Evolutionary conservation across 1,284 basidiomycete genomes (phyloP), one percentile per base, ranked within the genome.

Genomic region (Athelia sp.): DNA sequence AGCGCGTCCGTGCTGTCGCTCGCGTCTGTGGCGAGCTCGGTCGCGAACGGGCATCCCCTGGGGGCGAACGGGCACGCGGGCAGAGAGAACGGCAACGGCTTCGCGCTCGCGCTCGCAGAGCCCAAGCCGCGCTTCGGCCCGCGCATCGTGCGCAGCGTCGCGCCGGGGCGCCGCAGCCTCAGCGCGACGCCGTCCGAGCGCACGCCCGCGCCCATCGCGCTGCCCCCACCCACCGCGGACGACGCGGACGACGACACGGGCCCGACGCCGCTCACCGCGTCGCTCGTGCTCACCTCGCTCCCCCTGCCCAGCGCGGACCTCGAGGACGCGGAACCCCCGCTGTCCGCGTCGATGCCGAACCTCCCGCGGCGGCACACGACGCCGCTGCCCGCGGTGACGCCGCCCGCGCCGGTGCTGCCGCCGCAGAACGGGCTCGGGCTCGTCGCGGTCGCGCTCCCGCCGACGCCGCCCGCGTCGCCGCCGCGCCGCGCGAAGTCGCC

Each of bases 101-200:
- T n/a, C n/a, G n/a, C n/a, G n/a, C n/a, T 29, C 26, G 26, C 26
- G 26, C 26, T 29, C 6, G 26, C 26, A 13, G 26, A 29, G 26
- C 18, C 10, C 19, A 26, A 22, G 23, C 19, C 43, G 4, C n/a
- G 46, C 17, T 8, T 38, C 23, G 46, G 46, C 13, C 46, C 46
- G 13, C n/a, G 46, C 32, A 13, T 48, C 19, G 34, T 48, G 13
- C 32, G 46, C 15, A 48, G 34, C 23, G 34, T 48, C 18, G 29
- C 46, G 8, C 17, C 46, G 6, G 34, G 46, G 19, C 29, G 46
- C 14, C 15, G 34, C 32, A 48, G 46, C 35, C 23, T 48, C 17
- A 23, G 21, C 24, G 43, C 43, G 18, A 26, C 43, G 23, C 43
- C 43, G 8, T 23, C 43, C 10, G 43, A 44, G 8, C 43, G 43